Evolutionary conservation across 2,329 filamentous ascomycete species (phyloP).

Genomic region (Colletotrichum sp.): DNA sequence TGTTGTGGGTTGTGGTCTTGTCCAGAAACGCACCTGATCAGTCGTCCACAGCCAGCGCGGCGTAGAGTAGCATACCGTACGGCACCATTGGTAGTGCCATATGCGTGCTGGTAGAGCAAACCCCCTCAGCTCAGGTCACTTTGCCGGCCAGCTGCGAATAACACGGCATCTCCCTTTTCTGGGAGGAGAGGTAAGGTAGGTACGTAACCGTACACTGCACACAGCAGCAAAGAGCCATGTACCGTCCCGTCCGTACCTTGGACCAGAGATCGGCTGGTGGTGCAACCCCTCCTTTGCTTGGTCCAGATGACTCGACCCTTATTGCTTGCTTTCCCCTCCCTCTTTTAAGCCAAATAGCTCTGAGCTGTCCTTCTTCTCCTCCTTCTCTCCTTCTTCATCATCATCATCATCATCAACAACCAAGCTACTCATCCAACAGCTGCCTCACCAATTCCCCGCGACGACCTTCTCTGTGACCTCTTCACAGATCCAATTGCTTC

Average conservation of each 20-base stretch:
- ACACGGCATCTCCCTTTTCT: neutral
- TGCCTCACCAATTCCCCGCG: neutral
- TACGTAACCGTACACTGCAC: neutral
- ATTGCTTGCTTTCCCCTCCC: conserved; percentile 25
- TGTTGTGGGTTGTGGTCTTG: conserved; percentile 19
- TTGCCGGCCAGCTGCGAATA: neutral
- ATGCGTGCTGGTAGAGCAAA: neutral
- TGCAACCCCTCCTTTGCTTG: conserved; percentile 24
- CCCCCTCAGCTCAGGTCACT: neutral
- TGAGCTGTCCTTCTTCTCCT: conserved; percentile 1
- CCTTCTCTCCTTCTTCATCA: conserved; percentile 3
- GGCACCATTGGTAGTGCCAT: neutral
- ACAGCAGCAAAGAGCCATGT: neutral
- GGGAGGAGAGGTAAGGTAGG: neutral
- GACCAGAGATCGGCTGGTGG: conserved; percentile 6
- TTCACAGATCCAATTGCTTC: conserved; percentile 10
- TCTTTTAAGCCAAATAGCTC: conserved; percentile 18
- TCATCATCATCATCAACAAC: conserved; percentile 5
- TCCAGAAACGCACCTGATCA: conserved; percentile 22
- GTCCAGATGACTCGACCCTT: conserved; percentile 21
- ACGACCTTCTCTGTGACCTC: neutral
- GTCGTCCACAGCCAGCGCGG: neutral
- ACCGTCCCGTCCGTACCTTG: neutral
- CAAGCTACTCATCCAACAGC: conserved; percentile 19
- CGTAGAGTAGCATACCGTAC: neutral